Conservation (phyloP, 2,329 filamentous ascomycete genomes). For the Diaporthe longicolla region DNA sequence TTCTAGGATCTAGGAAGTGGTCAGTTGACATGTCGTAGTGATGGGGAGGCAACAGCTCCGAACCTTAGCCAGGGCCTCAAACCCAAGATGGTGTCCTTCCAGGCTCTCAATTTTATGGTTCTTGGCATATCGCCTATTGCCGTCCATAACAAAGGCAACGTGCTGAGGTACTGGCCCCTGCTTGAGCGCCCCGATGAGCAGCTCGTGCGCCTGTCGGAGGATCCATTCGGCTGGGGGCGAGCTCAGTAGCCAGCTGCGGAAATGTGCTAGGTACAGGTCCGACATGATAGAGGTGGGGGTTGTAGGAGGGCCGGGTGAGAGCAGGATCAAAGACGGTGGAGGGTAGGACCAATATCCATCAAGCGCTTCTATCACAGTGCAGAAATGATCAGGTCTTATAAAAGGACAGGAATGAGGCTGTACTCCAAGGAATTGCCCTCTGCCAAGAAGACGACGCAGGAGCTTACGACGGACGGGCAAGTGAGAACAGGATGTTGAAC, state of each 20-base stretch:
- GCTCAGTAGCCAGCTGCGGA: conserved; percentile 80
- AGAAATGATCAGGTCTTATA: conserved; percentile 2
- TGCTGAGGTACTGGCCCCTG: conserved; percentile 95
- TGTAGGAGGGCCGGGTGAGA: neutral
- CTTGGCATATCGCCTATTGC: conserved; percentile 92
- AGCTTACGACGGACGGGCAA: conserved; percentile 29
- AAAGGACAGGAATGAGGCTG: conserved; percentile 5
- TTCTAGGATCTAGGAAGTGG: conserved; percentile 79
- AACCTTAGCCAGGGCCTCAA: conserved; percentile 91
- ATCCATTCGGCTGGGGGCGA: conserved; percentile 94
- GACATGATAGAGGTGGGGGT: conserved; percentile 58
- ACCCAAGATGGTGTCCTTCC: conserved; percentile 95
- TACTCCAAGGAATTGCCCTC: conserved; percentile 8
- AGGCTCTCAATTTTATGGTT: conserved; percentile 95
- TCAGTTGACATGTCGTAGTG: neutral
- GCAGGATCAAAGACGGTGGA: neutral
- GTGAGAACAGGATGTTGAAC: conserved; percentile 19
- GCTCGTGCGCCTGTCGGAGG: conserved; percentile 82
- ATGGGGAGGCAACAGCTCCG: conserved; percentile 14
- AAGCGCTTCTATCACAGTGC: neutral
- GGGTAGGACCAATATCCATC: neutral
- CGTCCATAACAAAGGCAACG: conserved; percentile 99
- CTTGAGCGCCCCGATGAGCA: conserved; percentile 88
- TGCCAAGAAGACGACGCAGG: conserved; percentile 32
- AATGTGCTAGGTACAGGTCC: conserved; percentile 64